Evolutionary conservation across 352 stramenopile species (phyloP), one percentile per base, ranked within the genome.

Genomic region (Pythium myriotylum): DNA sequence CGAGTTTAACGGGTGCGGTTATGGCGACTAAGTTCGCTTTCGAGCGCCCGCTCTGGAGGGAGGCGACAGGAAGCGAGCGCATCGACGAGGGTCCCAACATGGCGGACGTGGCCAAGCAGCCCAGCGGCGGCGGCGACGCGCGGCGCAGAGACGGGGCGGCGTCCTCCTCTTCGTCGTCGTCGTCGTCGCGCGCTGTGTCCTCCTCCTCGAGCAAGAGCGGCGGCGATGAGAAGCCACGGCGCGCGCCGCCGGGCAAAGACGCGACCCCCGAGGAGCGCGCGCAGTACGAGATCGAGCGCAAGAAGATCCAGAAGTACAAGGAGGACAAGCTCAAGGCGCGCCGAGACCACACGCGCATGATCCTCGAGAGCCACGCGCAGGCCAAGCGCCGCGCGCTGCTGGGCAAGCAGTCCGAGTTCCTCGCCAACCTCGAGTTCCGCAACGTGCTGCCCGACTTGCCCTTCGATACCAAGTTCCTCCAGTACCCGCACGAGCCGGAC

Each of bases 231-330:
- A 62, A 71, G 32, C 76, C 69, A 35, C 72, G 74, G 23, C 79
- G 80, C 45, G 79, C 64, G 4, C 71, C 79, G 4, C 81, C 81
- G 2, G 74, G 80, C 7, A 76, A 72, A 41, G 76, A 86, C 48
- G 82, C 78, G 32, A 84, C 74, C 19, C 46, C 79, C 0, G 83
- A 90, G 40, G 86, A 94, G 60, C 78, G 81, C 48, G 82, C 81
- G n/a, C 78, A 78, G 62, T 93, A 93, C 54, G 80, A 92, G 54
- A 70, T 94, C 43, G 86, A 94, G 68, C 86, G 86, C 58, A 92
- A 92, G 68, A 92, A 93, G 47, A 80, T 94, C 46, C 80, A 84
- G 50, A 94, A 94, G 69, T 94, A 94, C 69, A 94, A 94, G 61
- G 86, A 94, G 52, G 86, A 94, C 72, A 94, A 94, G 57, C 82